Evolutionary conservation across 768 basidiomycete genomes (phyloP).

Genomic region (Xerocomellus intermedius): DNA sequence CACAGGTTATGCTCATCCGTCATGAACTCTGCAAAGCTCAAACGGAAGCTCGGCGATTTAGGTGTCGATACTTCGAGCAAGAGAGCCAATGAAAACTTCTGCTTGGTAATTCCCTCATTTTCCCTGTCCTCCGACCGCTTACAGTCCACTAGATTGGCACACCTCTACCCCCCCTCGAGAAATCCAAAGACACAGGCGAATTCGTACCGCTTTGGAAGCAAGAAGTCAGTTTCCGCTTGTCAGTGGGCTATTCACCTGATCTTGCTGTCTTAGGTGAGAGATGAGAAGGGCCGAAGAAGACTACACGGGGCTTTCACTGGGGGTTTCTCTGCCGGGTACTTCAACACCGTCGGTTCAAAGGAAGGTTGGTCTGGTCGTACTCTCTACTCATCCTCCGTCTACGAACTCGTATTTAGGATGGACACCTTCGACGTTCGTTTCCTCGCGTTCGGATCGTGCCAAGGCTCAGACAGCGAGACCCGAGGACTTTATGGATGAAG

Average conservation of each 20-base stretch:
- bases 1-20: neutral
- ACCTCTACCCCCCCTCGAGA: constrained; percentile 91
- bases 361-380: constrained; percentile 60
- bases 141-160: constrained; percentile 75
- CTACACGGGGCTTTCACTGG: constrained; percentile 99
- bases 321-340: constrained; percentile 97
- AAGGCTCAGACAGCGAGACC: constrained; percentile 58
- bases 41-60: constrained; percentile 81
- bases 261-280: constrained; percentile 60
- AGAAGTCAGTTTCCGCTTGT: constrained; percentile 56
- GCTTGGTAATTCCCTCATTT: constrained; percentile 50
- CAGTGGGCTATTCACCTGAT: constrained; percentile 20
- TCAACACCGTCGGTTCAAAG: constrained; percentile 93
- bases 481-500: constrained; percentile 99
- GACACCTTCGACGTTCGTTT: constrained; percentile 90
- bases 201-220: constrained; percentile 99
- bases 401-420: constrained; percentile 62
- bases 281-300: constrained; percentile 88
- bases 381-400: neutral
- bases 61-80: constrained; percentile 70
- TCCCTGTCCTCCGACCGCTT: neutral
- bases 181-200: constrained; percentile 87
- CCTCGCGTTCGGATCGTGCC: constrained; percentile 76
- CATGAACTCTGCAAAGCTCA: constrained; percentile 59
- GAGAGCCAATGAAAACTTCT: constrained; percentile 81